Evolutionary conservation across 2,329 filamentous ascomycete genomes (phyloP).

Genomic region (Alternaria novae-zelandiae): DNA sequence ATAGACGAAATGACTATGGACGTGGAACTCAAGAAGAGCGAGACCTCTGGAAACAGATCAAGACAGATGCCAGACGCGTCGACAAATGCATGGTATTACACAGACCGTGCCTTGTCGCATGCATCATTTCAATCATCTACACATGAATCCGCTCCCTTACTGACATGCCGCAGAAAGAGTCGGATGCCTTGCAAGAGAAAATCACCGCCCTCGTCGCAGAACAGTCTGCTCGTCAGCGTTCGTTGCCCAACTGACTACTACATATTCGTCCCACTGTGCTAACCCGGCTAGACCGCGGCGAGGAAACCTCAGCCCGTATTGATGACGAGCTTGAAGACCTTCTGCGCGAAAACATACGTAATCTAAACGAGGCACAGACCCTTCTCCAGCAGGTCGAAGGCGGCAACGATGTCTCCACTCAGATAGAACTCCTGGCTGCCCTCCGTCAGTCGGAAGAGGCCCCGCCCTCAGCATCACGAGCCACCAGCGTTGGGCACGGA

Average conservation of each 20-base stretch:
- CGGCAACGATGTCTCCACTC: slow-evolving; percentile 50
- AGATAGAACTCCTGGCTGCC: slow-evolving; percentile 55
- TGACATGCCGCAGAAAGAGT: slow-evolving; percentile 34
- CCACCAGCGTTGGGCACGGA: slow-evolving; percentile 38
- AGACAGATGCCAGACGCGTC: neutral
- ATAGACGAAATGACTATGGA: neutral
- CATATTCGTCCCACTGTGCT: slow-evolving; percentile 1
- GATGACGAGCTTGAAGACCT: slow-evolving; percentile 55
- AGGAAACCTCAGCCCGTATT: slow-evolving; percentile 47
- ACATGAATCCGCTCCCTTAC: neutral
- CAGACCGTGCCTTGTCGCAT: neutral
- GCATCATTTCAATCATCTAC: neutral
- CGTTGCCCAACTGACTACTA: slow-evolving; percentile 1
- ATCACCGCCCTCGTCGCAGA: slow-evolving; percentile 38
- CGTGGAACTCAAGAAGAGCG: too few relatives aligned
- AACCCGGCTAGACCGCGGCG: slow-evolving; percentile 38
- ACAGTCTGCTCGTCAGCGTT: slow-evolving; percentile 39
- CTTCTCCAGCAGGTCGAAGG: slow-evolving; percentile 52
- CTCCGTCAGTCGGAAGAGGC: slow-evolving; percentile 56
- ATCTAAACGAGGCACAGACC: slow-evolving; percentile 54
- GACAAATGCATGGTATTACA: neutral
- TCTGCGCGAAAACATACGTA: slow-evolving; percentile 57
- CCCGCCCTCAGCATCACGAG: slow-evolving; percentile 42
- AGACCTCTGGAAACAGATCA: neutral
- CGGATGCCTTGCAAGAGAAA: slow-evolving; percentile 40